Base-by-base conservation (phyloP, 1,139 yeast genomes). In the Meyerozyma sp. region DNA sequence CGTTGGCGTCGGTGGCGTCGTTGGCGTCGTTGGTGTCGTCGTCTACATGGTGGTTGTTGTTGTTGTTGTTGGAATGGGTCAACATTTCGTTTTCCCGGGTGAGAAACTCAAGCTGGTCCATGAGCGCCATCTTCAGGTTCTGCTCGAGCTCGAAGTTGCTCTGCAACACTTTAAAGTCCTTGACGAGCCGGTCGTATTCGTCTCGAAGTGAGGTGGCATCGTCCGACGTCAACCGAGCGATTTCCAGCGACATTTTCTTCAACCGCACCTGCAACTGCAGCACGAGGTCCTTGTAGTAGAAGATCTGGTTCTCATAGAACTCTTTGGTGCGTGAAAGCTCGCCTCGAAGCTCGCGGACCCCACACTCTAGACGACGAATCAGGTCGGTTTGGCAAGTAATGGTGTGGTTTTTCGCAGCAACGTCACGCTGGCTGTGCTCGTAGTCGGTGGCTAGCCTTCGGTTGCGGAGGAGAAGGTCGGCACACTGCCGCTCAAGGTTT, bases 61-160 rank as follows among this genome's bases (percentile, higher is more conserved):
- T 44, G 21, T 43, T 49, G 21, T 47, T 48, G 32, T 42, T 51
- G 7, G 55, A 16, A 16, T 43, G 13, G 20, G 7, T 28, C 57
- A 63, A 55, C 36, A 64, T 61, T 32, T 63, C 64, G 46, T 67
- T 69, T 49, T 73, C 71, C 44, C 65, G 66, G 36, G 75, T 66
- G 49, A 77, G 62, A 52, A 62, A 63, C 53, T 79, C 84, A 38
- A 79, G 65, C 59, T 79, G 82, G 51, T 77, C 82, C 46, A 79
- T 75, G 42, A 79, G 69, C 36, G 75, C 66, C 48, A 75, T 59
- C 49, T 77, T 78, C 44, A 77, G 74, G 49, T 73, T 78, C 47
- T 70, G 68, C 54, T 75, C 79, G 29, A 79, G 60, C 58, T 64
- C 77, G 52, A 52, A 75, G 54, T 68, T 69, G 54, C 68, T 70